Evolutionary conservation across 805 yeast genomes (phyloP).

Genomic region (Suhomyces vadensis): DNA sequence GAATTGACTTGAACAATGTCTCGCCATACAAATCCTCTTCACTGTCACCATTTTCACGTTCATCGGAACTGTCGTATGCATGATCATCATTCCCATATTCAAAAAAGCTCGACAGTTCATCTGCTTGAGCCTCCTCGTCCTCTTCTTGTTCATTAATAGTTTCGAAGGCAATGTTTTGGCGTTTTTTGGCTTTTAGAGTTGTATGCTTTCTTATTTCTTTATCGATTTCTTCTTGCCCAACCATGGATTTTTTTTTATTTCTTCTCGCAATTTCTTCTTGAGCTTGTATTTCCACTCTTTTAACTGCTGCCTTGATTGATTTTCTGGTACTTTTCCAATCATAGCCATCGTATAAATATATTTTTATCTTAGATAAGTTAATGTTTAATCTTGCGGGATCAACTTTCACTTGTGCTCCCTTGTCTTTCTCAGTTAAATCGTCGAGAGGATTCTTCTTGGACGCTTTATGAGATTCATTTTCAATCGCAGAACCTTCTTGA

Average conservation of each 20-base stretch:
- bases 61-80: not conserved
- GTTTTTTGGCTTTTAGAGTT: not conserved
- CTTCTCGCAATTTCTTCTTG: constrained; percentile 23
- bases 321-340: constrained; percentile 84
- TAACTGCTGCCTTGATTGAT: constrained; percentile 64
- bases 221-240: not conserved
- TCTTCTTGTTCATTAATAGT: not conserved
- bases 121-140: not conserved
- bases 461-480: not conserved
- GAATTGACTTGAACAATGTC: constrained; percentile 76
- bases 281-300: constrained; percentile 56
- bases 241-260: constrained; percentile 7
- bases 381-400: constrained; percentile 31
- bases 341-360: constrained; percentile 81
- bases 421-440: not conserved
- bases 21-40: constrained; percentile 32
- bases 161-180: not conserved
- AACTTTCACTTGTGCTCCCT: constrained; percentile 6
- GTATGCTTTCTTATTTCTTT: not conserved
- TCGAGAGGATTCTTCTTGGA: not conserved
- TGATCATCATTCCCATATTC: not conserved
- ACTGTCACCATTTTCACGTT: constrained; percentile 4
- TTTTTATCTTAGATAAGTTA: constrained; percentile 37
- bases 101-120: too few species aligned
- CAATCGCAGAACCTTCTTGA: not conserved